A percentile compares a stretch with the other conserved stretches of the same genome.
phyloP scores from a whole-genome alignment of 305 asterid genomes.

The Solanum aculeatissimum region DNA sequence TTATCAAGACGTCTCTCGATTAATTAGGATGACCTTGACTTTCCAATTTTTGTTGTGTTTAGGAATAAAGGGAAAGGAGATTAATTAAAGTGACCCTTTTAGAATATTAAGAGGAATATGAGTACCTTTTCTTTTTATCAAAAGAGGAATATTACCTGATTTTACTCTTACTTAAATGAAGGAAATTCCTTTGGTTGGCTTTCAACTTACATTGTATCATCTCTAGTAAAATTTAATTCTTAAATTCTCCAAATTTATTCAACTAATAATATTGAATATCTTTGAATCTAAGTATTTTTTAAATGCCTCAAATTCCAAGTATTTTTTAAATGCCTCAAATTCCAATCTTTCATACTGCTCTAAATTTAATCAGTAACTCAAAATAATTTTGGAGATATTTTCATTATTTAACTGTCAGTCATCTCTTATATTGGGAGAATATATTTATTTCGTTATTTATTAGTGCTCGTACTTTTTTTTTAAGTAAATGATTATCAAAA shows the following conservation, averaged over 20 bases:
- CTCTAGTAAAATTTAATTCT: too few species aligned
- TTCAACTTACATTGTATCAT: not conserved
- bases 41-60: not conserved
- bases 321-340: not conserved
- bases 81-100: not conserved
- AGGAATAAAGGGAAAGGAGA: not conserved
- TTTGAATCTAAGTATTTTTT: not conserved
- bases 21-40: not conserved
- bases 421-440: too few species aligned
- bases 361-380: not conserved
- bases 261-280: not conserved
- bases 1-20: too few species aligned
- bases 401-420: too few species aligned
- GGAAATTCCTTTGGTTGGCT: not conserved
- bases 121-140: not conserved
- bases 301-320: not conserved
- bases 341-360: not conserved
- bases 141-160: not conserved
- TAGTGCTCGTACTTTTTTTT: too few species aligned
- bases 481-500: too few species aligned
- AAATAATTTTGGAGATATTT: too few species aligned
- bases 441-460: too few species aligned
- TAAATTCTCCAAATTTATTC: not conserved
- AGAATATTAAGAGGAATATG: not conserved
- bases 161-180: not conserved